Base-by-base conservation (phyloP, 139 green algal species). In the Volvox africanus region DNA sequence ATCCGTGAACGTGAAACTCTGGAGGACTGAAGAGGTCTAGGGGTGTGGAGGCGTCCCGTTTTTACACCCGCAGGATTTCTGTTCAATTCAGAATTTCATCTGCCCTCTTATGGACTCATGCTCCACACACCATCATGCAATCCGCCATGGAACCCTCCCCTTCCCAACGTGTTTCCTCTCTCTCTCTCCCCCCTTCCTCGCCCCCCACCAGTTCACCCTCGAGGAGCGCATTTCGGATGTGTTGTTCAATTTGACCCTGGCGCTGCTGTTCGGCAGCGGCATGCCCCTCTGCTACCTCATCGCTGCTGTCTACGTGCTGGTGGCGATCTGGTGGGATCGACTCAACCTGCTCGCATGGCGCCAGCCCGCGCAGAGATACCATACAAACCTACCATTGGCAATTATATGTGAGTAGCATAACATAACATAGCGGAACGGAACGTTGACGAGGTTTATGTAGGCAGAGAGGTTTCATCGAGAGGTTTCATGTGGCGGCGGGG, bases 181-280 rank as follows among this genome's bases (percentile, higher is more conserved):
- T 19, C 62, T 69, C 65, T 73, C 65, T 9, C 24, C 65, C 65
- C 65, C 5, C 65, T 28, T 73, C 6, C 65, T 73, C n/a, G 22
- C 22, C 2, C 77, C 14, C 61, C 61, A 1, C 62, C 36, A 92
- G 67, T 96, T 96, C 85, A 87, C 82, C 26, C 87, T 96, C 22
- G 81, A 94, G 88, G 68, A 83, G 55, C 90, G 88, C 55, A 91
- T 93, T 69, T 78, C 91, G 2, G 94, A 96, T 82, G 77, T 91
- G n/a, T 91, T 95, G 91, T 90, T 96, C 50, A 92, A 89, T 32
- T 24, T 94, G 22, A 93, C 88, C 35, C 87, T 95, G 80, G 89
- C 92, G 32, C 68, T 94, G 28, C 88, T 95, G 81, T 95, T 95
- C 92, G 93, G 93, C 26, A 92, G 37, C 24, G 91, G 93, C 85